These are phyloP conservation scores for Rosa rugosa DNA, from an alignment of 306 rosid species.

Conservation along the genomic window DNA sequence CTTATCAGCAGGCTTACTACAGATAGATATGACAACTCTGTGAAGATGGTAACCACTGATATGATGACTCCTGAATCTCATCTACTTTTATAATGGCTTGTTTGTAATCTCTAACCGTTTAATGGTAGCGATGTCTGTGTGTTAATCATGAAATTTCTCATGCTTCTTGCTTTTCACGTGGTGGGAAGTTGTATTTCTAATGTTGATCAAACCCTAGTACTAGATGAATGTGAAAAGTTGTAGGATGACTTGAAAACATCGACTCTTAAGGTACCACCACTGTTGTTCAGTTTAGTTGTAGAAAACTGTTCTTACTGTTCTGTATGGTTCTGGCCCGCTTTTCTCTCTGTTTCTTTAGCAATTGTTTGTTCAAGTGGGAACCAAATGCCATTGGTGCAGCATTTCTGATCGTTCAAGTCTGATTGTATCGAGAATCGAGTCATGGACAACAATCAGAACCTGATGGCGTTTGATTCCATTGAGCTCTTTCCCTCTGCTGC, in stretches of 20 bases:
- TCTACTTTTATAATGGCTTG: constrained; percentile 76
- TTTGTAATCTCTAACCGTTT: constrained; percentile 98
- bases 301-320: constrained; percentile 45
- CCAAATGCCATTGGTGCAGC: constrained; percentile 22
- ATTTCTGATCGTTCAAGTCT: background rate
- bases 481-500: background rate
- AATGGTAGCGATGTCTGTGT: constrained; percentile 93
- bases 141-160: constrained; percentile 78
- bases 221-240: constrained; percentile 92
- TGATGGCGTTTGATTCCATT: constrained; percentile 16
- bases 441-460: background rate
- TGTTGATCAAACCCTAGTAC: constrained; percentile 83
- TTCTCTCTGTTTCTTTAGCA: constrained; percentile 28
- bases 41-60: constrained; percentile 99
- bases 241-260: constrained; percentile 80
- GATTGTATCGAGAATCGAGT: no score
- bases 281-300: constrained; percentile 64
- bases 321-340: constrained; percentile 11
- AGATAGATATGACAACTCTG: constrained; percentile 75
- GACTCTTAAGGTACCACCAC: constrained; percentile 39
- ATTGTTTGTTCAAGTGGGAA: constrained; percentile 20
- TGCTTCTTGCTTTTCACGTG: constrained; percentile 64
- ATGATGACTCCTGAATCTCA: constrained; percentile 62
- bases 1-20: constrained; percentile 99
- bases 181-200: constrained; percentile 89